Evolutionary conservation across 1,139 yeast species (phyloP).

Genomic region (Blastobotrys petasosporus): DNA sequence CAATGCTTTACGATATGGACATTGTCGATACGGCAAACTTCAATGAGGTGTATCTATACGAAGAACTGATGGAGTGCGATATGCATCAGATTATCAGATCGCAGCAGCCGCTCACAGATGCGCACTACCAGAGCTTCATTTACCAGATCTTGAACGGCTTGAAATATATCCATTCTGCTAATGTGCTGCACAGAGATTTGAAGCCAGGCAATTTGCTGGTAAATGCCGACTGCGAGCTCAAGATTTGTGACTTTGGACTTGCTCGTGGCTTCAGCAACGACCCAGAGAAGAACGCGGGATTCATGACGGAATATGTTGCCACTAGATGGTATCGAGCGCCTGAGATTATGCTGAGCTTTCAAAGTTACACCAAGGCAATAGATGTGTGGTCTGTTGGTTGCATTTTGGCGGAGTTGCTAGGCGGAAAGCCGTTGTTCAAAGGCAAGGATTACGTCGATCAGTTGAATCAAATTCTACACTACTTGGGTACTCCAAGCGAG

Average conservation of each 20-base stretch:
- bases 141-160: slow-evolving; percentile 91
- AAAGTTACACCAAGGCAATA: slow-evolving; percentile 90
- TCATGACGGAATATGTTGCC: slow-evolving; percentile 93
- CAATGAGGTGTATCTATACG: slow-evolving; percentile 87
- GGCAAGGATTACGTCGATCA: slow-evolving; percentile 97
- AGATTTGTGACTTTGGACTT: slow-evolving; percentile 93
- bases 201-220: slow-evolving; percentile 92
- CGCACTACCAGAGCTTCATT: slow-evolving; percentile 87
- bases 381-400: slow-evolving; percentile 98
- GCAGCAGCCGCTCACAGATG: slow-evolving; percentile 89
- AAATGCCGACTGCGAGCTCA: slow-evolving; percentile 92
- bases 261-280: slow-evolving; percentile 91
- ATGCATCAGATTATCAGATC: slow-evolving; percentile 95
- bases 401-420: slow-evolving; percentile 85
- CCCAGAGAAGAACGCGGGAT: slow-evolving; percentile 83
- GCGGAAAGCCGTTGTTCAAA: slow-evolving; percentile 86
- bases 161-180: slow-evolving; percentile 92
- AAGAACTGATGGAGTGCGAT: slow-evolving; percentile 96
- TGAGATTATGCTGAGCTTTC: slow-evolving; percentile 89
- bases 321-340: slow-evolving; percentile 99
- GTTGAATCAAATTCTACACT: slow-evolving; percentile 75
- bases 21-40: slow-evolving; percentile 78
- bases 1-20: slow-evolving; percentile 89
- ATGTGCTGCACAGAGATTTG: slow-evolving; percentile 87
- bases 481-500: slow-evolving; percentile 87